Base-by-base conservation (phyloP, 163 green algal genomes). In the Chlamydomonas reinhardtii region DNA sequence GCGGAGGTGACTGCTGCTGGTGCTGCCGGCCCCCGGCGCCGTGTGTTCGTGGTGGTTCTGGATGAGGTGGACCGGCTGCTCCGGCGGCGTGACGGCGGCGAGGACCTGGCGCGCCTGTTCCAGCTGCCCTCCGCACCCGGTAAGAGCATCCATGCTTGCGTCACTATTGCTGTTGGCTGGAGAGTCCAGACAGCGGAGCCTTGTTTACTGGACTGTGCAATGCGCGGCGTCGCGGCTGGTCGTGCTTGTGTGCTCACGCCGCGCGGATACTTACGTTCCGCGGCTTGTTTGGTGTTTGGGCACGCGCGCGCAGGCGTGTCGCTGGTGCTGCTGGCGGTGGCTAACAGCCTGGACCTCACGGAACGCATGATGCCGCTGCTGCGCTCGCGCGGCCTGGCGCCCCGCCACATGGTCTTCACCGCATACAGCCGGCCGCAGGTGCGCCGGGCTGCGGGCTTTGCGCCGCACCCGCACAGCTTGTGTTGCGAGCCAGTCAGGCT, bases 301-400 rank as follows among this genome's bases (percentile, higher is more conserved):
- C n/a, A n/a, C n/a, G n/a, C n/a, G 39, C 39, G 39, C 48, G 48
- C 83, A 91, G 87, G 90, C 37, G 48, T 88, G 34, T 54, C 62
- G 35, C 32, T 92, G 39, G 86, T 90, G 56, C 61, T 95, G 29
- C 70, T 95, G 19, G 89, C 90, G 61, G 91, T 95, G 32, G 92
- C 92, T 73, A 95, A 95, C 88, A 91, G 81, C 52, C 85, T 95
- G 15, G 89, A 94, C 79, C 87, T 95, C 22, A 94, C 91, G 29
- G 92, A 95, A 80, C 80, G 91, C 37, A 76, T 89, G 52, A 86
- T 95, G 82, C 90, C 91, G n/a, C 84, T 89, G 68, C 89, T 95
- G 31, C 89, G 91, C 69, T 87, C 83, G 73, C 76, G 84, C 12
- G 88, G 91, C 34, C 70, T 72, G 61, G 52, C 74, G 24, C 88